Conservation (phyloP, 2,329 filamentous ascomycete genomes). For the Phyllosticta capitalensis region DNA sequence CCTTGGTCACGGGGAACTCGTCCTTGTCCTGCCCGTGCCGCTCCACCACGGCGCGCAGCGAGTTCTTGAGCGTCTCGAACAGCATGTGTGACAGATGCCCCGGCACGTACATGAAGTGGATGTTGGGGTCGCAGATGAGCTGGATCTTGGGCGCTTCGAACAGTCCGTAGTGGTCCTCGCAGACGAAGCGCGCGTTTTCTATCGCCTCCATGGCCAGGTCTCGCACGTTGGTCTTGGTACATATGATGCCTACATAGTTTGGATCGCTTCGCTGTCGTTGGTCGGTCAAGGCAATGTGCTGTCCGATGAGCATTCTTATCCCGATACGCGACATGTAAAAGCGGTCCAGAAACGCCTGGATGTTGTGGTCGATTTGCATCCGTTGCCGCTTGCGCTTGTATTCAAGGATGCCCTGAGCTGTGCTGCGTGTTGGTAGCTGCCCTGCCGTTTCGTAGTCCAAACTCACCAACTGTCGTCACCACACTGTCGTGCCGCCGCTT, state of each 20-base stretch:
- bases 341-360: slow-evolving; percentile 93
- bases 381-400: slow-evolving; percentile 95
- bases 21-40: slow-evolving; percentile 91
- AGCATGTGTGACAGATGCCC: slow-evolving; percentile 99
- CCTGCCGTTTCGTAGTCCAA: not conserved
- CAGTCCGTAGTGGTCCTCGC: slow-evolving; percentile 94
- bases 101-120: slow-evolving; percentile 99
- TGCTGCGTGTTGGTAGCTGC: not conserved
- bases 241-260: slow-evolving; percentile 96
- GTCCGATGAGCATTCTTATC: slow-evolving; percentile 97
- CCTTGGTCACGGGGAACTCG: slow-evolving; percentile 91
- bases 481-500: slow-evolving; percentile 94
- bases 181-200: slow-evolving; percentile 97
- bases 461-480: slow-evolving; percentile 71
- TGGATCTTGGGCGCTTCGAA: slow-evolving; percentile 96
- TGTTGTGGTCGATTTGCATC: slow-evolving; percentile 96
- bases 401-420: slow-evolving; percentile 88
- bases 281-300: slow-evolving; percentile 94
- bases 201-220: slow-evolving; percentile 96
- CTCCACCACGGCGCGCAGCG: slow-evolving; percentile 90
- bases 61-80: slow-evolving; percentile 98
- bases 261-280: slow-evolving; percentile 83
- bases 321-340: slow-evolving; percentile 99
- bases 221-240: slow-evolving; percentile 93
- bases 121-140: slow-evolving; percentile 84